Evolutionary conservation across 129 eudicot genomes (phyloP).

Genomic region (Helichrysum umbraculigerum): DNA sequence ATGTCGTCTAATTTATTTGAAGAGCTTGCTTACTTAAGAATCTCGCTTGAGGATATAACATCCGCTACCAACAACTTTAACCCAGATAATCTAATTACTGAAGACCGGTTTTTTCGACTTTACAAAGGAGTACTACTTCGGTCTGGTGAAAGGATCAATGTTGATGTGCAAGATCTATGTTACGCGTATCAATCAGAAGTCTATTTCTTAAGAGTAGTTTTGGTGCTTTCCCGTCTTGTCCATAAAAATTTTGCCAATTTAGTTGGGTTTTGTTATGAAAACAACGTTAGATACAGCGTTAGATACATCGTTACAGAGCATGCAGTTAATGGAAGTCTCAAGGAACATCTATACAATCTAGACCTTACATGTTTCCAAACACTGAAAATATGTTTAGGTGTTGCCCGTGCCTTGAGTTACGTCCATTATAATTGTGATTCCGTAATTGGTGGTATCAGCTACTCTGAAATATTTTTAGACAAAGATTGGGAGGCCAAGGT

Average conservation of each 20-base stretch:
- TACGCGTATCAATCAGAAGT: background rate
- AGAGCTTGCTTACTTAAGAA: too few relatives aligned
- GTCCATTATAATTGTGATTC: background rate
- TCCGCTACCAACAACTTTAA: too few relatives aligned
- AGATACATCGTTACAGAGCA: background rate
- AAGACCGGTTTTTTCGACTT: too few relatives aligned
- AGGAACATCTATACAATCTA: background rate
- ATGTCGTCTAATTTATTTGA: too few relatives aligned
- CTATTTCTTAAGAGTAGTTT: background rate
- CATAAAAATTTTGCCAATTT: background rate
- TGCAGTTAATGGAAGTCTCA: background rate
- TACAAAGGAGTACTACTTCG: too few relatives aligned
- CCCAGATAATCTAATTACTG: too few relatives aligned
- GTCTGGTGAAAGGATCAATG: background rate
- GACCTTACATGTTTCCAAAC: slow-evolving; percentile 1
- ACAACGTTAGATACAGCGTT: background rate
- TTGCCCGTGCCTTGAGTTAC: background rate
- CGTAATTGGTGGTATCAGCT: slow-evolving; percentile 6
- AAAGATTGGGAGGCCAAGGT: slow-evolving; percentile 18
- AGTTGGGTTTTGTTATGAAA: background rate
- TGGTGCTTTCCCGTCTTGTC: background rate
- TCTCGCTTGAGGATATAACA: too few relatives aligned
- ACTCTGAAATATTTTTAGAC: slow-evolving; percentile 4
- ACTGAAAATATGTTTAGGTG: slow-evolving; percentile 13
- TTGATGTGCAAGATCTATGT: background rate